Conservation (phyloP, 257 asterid species). For the Lantana camara region DNA sequence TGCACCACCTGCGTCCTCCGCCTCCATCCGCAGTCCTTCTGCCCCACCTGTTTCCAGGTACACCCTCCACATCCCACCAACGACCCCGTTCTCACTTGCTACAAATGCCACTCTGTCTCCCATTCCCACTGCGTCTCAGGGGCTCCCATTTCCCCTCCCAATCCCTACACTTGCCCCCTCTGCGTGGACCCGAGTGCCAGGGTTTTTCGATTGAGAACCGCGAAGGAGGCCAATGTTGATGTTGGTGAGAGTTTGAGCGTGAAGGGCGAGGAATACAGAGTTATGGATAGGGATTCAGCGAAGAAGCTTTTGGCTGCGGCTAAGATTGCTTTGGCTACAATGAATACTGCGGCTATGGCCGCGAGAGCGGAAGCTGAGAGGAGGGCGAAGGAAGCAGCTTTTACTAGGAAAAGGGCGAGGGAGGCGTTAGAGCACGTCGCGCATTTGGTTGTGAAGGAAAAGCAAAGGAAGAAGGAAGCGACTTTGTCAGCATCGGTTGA, state of each 20-base stretch:
- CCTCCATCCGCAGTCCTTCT: conserved; percentile 73
- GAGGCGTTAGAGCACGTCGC: conserved; percentile 72
- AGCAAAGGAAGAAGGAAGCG: conserved; percentile 47
- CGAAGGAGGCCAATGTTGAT: conserved; percentile 22
- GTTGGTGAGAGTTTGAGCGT: conserved; percentile 16
- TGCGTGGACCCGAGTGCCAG: conserved; percentile 55
- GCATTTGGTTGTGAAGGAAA: conserved; percentile 53
- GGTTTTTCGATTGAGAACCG: conserved; percentile 45
- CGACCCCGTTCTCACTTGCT: conserved; percentile 56
- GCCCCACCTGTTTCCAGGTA: conserved; percentile 82
- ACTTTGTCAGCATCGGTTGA: neutral
- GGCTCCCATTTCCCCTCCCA: conserved; percentile 34
- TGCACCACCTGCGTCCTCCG: conserved; percentile 94
- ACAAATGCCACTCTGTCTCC: conserved; percentile 66
- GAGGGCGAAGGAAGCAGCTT: conserved; percentile 76
- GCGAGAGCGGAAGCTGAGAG: conserved; percentile 71
- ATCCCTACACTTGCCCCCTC: conserved; percentile 74
- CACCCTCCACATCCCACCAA: conserved; percentile 54
- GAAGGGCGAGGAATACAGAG: conserved; percentile 42
- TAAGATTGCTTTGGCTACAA: conserved; percentile 53
- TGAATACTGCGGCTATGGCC: conserved; percentile 61
- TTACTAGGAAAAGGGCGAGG: conserved; percentile 72
- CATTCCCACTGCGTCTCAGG: conserved; percentile 59
- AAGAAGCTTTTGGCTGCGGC: conserved; percentile 75
- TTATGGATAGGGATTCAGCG: conserved; percentile 67